phyloP scores from a whole-genome alignment of 2,329 filamentous ascomycete genomes.

The Xylariaceae sp. region DNA sequence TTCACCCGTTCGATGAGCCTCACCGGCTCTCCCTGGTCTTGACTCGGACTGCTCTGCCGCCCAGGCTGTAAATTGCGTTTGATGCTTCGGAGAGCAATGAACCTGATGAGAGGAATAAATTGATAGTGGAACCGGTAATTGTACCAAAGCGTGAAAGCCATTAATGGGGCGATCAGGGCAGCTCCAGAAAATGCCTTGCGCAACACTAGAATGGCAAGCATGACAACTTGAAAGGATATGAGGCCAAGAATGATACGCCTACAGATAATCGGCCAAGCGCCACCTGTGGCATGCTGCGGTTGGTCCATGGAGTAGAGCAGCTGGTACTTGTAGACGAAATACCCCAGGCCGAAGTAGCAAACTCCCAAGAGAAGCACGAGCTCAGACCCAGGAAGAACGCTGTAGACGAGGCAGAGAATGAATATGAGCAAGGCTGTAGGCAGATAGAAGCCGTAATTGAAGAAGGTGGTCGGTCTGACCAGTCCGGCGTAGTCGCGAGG shows the following conservation, averaged over 20 bases:
- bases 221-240: constrained; percentile 84
- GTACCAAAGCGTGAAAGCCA: constrained; percentile 83
- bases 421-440: constrained; percentile 90
- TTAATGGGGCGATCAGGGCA: constrained; percentile 67
- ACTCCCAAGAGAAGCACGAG: constrained; percentile 77
- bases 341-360: constrained; percentile 76
- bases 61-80: constrained; percentile 56
- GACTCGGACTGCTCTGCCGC: constrained; percentile 41
- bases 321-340: constrained; percentile 95
- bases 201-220: constrained; percentile 79
- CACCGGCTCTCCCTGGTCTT: constrained; percentile 37
- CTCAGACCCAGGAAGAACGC: constrained; percentile 74
- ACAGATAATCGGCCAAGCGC: constrained; percentile 95
- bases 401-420: constrained; percentile 94
- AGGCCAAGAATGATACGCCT: constrained; percentile 84
- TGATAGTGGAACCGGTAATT: constrained; percentile 73
- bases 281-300: constrained; percentile 86
- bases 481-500: constrained; percentile 85
- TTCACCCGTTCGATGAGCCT: constrained; percentile 50
- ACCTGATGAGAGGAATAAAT: constrained; percentile 85
- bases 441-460: constrained; percentile 94
- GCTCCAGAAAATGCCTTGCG: constrained; percentile 69
- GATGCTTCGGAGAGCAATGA: constrained; percentile 87
- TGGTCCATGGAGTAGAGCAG: constrained; percentile 98
- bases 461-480: constrained; percentile 74